Evolutionary conservation across 202 grass and related monocot species (phyloP).

Genomic region (Setaria viridis): DNA sequence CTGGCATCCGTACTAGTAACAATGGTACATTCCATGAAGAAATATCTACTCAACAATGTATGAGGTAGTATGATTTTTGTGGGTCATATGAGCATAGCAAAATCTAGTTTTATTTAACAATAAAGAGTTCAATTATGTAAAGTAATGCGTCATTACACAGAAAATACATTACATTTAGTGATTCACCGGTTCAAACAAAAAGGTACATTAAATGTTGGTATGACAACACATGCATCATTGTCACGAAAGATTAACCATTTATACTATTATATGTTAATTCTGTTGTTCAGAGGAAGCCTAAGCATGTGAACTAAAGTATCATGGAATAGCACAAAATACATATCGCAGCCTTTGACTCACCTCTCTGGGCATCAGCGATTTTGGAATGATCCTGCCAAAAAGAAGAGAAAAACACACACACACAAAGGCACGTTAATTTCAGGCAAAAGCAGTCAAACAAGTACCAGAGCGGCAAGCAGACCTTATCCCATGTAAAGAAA

Average conservation of each 20-base stretch:
- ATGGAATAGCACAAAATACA: conserved; percentile 20
- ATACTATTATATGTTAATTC: not conserved
- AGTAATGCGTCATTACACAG: not conserved
- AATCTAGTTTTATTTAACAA: not conserved
- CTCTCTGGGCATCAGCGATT: conserved; percentile 91
- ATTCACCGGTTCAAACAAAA: not conserved
- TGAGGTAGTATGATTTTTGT: not conserved
- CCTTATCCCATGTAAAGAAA: conserved; percentile 48
- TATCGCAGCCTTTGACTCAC: conserved; percentile 60
- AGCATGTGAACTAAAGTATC: not conserved
- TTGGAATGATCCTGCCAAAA: conserved; percentile 87
- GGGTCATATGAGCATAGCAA: not conserved
- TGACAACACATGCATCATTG: not conserved
- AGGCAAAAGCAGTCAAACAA: conserved; percentile 56
- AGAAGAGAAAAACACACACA: not conserved
- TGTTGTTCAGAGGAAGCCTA: not conserved
- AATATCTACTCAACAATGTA: not conserved
- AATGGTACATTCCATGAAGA: not conserved
- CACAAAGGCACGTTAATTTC: conserved; percentile 42
- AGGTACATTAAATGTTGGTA: not conserved
- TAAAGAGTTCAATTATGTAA: not conserved
- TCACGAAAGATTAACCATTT: not conserved
- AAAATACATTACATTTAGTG: not conserved
- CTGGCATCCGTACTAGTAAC: not conserved
- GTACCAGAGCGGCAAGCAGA: conserved; percentile 22